Evolutionary conservation across 2,329 filamentous ascomycete genomes (phyloP), one percentile per base, ranked within the genome.

Genomic region (Byssothecium circinans): DNA sequence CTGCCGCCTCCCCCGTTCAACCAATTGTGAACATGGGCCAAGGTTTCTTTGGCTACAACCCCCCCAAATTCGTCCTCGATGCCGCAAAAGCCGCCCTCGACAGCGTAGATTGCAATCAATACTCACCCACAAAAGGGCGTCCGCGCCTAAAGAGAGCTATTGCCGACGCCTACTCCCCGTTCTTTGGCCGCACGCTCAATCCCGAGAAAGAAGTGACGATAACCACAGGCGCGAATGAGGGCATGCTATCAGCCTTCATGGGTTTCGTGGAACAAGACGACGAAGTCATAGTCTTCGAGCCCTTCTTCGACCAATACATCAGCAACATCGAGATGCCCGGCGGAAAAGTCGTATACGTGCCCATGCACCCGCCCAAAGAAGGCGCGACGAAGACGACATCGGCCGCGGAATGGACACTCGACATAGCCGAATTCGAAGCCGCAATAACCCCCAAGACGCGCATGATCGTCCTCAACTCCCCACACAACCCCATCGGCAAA

Each of bases 231-330:
- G 89, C 89, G 33, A 95, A 95, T 64, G 89, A 95, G 74, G 87
- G 81, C 62, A 97, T 97, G 90, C 79, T 99, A 56, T 92, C 89
- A 67, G 94, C 91, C 0, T 97, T 99, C 67, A 97, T 99, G 94
- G 94, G 83, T 2, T 99, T 99, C 62, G 85, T 99, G 49, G 94
- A 99, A 73, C 81, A 83, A 1, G 94, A 90, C 11, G 94, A 99
- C 67, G 94, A 99, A 72, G 94, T 96, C 57, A 96, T 99, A 58
- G 82, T 99, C 47, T 96, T 99, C 69, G 94, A 99, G 76, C 94
- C 94, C 10, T 99, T 96, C 75, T 99, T 97, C 69, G 94, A 99
- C 74, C 94, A 99, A 85, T 95, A 97, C 71, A 95, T 99, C 58
- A 91, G 87, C 78, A 99, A 99, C 74, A 97, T 99, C 56, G 89